Percentiles rank a stretch among this genome's conserved stretches.
Evolutionary conservation across 352 stramenopile genomes (phyloP).

Genomic region (Globisporangium spiculum): DNA sequence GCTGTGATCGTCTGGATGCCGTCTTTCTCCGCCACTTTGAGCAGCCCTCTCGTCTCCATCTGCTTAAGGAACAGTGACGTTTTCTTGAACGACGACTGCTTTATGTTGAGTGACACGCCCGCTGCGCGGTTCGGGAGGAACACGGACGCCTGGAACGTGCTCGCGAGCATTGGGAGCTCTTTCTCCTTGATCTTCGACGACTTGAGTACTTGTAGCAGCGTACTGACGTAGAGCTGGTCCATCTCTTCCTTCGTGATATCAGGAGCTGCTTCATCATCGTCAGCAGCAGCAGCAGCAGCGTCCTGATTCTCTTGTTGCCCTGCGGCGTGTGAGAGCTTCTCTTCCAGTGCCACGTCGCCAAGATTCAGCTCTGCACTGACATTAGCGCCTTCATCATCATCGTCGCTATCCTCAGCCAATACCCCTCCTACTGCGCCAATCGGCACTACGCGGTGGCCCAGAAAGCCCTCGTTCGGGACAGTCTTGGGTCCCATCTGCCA

Average conservation of each 20-base stretch:
- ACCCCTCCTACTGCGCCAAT: conserved; percentile 16
- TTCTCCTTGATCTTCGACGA: conserved; percentile 59
- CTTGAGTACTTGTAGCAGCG: conserved; percentile 66
- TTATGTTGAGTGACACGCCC: conserved; percentile 61
- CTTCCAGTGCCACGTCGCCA: conserved; percentile 34
- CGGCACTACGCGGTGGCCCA: conserved; percentile 35
- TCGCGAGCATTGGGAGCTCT: conserved; percentile 76
- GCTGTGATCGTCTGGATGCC: conserved; percentile 77
- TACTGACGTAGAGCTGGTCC: conserved; percentile 62
- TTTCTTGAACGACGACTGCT: conserved; percentile 83
- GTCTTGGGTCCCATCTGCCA: conserved; percentile 73
- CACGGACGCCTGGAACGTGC: conserved; percentile 65
- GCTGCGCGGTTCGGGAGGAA: conserved; percentile 61
- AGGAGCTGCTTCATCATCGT: conserved; percentile 10
- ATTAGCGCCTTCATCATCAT: conserved; percentile 8
- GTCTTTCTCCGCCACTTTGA: conserved; percentile 62
- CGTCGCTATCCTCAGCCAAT: not conserved
- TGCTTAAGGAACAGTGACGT: conserved; percentile 65
- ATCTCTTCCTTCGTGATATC: conserved; percentile 62
- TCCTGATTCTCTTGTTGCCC: conserved; percentile 6
- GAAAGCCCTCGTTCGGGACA: conserved; percentile 64
- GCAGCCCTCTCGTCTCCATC: conserved; percentile 55
- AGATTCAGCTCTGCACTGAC: conserved; percentile 6
- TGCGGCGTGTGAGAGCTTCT: conserved; percentile 21
- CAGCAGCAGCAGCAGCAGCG: conserved; percentile 1